Base-by-base conservation (phyloP, 345 rosid genomes). In the Eucalyptus grandis region DNA sequence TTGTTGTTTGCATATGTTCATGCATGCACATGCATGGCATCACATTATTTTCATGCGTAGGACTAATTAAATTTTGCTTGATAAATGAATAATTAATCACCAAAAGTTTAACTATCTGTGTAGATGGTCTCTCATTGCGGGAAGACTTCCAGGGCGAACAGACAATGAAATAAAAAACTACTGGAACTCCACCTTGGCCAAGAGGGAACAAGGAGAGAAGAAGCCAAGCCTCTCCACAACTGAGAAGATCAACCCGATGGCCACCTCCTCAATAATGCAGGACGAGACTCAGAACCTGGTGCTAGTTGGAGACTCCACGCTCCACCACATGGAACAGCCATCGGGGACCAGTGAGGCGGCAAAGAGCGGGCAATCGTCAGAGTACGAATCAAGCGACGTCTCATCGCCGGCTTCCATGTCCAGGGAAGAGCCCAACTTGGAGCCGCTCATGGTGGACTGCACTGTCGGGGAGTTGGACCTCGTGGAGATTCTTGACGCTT, bases 131-230 rank as follows among this genome's bases (percentile, higher is more conserved):
- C 81, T 89, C 58, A 89, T 89, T 83, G 94, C 94, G 8, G 92
- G 95, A 86, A 91, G 95, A 86, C 87, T 93, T 77, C 95, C 95
- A 37, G 95, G 95, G 87, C 90, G 95, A 87, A 93, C 93, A 92
- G 94, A 93, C 93, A 93, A 92, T 92, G 94, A 93, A 91, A 91
- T 93, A n/a, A 93, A 93, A 85, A 93, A 92, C 49, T 93, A 93
- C 58, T 93, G 94, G 94, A 93, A 93, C 90, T 91, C 96, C 88
- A 91, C 88, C 9, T 86, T 86, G 54, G 65, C 54, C 88, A 86
- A 86, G 88, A 86, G 67, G 54, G 85, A 77, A 40, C 85, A 77
- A 11, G 85, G 30, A 77, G 85, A 44, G 85, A 77, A 40, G 85
- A 77, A 21, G 85, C 85, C 85, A 21, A 21, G 8, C 85, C 47